Evolutionary conservation across 179 eudicot genomes (phyloP).

Genomic region (Amaranthus tricolor): DNA sequence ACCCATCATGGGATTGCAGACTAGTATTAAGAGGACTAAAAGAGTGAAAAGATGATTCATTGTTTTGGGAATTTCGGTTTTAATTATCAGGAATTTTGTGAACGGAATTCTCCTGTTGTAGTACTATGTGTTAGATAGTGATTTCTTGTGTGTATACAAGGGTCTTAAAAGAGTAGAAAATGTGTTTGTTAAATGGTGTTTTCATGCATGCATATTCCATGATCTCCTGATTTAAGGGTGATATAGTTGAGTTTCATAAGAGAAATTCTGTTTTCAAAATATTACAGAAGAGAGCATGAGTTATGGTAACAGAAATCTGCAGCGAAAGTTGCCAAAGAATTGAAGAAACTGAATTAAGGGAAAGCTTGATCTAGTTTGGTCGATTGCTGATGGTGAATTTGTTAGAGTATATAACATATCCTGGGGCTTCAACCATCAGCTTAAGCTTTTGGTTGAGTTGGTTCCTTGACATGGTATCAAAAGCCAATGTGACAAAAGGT

Average conservation of each 20-base stretch:
- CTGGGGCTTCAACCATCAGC: too few relatives aligned
- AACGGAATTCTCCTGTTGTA: not conserved
- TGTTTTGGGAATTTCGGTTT: not conserved
- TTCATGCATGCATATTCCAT: slow-evolving; percentile 16
- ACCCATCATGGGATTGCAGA: not conserved
- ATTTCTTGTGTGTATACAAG: slow-evolving; percentile 2
- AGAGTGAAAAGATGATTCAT: slow-evolving; percentile 12
- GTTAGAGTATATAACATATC: too few relatives aligned
- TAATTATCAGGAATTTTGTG: not conserved
- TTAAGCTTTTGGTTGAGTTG: too few relatives aligned
- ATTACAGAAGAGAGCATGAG: not conserved
- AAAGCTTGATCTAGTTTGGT: not conserved
- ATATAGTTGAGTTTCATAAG: slow-evolving; percentile 15
- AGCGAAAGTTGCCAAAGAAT: not conserved
- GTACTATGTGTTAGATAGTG: not conserved
- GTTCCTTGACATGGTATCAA: too few relatives aligned
- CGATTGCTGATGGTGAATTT: too few relatives aligned
- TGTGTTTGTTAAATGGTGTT: not conserved
- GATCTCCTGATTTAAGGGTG: slow-evolving; percentile 21
- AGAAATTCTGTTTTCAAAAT: not conserved
- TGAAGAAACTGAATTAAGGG: not conserved
- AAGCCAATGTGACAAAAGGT: too few relatives aligned
- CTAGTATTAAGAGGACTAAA: slow-evolving; percentile 6
- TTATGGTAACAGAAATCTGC: not conserved
- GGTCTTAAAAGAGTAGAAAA: not conserved